Evolutionary conservation across 371 early-diverging fungal genomes (phyloP), one percentile per base, ranked within the genome.

Genomic region (Basidiobolus meristosporus): DNA sequence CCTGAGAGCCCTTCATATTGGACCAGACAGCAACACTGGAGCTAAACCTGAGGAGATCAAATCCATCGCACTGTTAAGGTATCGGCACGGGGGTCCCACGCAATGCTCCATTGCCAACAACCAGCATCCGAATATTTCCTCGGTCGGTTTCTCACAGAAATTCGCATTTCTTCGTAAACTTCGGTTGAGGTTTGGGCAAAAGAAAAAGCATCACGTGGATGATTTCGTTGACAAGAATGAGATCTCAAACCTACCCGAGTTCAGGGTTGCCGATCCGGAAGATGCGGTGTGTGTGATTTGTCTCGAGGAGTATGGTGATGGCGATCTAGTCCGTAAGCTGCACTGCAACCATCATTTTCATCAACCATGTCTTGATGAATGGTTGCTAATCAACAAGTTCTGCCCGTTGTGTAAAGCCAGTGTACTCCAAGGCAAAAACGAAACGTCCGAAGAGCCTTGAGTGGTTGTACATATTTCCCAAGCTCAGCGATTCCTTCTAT

Each of bases 271-370:
- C 18, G 34, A 34, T 34, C 16, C 7, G 7, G 60, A 60, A 32
- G 64, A 68, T 39, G 64, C 62, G 28, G 47, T 65, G 4, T 75
- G 76, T 39, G 61, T 64, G 26, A 75, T 75, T 34, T 75, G 76
- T 42, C 46, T 75, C 26, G 63, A 65, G 29, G 60, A 60, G 0
- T 75, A 75, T 40, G 76, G 72, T 39, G 67, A 66, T 36, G 57
- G 62, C 30, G 76, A 72, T 37, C 56, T 63, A 16, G 48, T 75
- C 4, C 65, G 72, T 36, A 59, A 57, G 31, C 39, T 72, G 40
- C 67, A 67, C 52, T 71, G 90, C 53, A 48, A 59, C 17, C 90
- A 90, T 50, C 74, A 70, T 20, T 90, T 84, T 54, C 90, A 90
- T 56, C 60, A 62, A 39, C 73, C 76, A 19, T 89, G 90, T 52